Conservation (phyloP, 2,329 filamentous ascomycete species). For the Claviceps purpurea region DNA sequence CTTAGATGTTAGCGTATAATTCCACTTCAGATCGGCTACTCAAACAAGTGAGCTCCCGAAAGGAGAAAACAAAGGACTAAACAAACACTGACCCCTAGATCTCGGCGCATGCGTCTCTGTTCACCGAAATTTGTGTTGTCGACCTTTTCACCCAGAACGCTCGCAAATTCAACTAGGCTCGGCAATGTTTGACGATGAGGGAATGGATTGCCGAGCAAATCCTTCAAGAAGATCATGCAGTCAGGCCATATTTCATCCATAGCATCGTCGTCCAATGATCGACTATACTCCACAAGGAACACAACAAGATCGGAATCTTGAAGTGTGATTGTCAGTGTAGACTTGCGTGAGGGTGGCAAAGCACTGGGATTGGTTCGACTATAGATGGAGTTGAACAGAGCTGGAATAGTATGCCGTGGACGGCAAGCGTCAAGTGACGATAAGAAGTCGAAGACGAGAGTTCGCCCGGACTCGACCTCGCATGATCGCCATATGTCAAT, state of each 20-base stretch:
- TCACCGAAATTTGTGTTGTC: conserved; percentile 97
- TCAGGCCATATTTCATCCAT: conserved; percentile 98
- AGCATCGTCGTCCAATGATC: conserved; percentile 85
- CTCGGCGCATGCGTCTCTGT: conserved; percentile 79
- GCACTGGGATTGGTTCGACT: conserved; percentile 78
- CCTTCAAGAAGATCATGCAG: conserved; percentile 79
- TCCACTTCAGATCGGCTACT: too few relatives aligned
- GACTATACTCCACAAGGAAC: conserved; percentile 83
- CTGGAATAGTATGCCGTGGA: conserved; percentile 82
- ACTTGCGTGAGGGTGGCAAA: conserved; percentile 67
- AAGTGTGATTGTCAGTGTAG: conserved; percentile 74
- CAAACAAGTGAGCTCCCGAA: background rate
- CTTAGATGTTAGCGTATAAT: background rate
- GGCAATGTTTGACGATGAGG: conserved; percentile 86
- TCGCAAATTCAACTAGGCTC: conserved; percentile 74
- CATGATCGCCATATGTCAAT: conserved; percentile 66
- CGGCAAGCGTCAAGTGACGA: conserved; percentile 84
- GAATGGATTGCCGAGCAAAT: conserved; percentile 84
- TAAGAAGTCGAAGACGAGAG: conserved; percentile 69
- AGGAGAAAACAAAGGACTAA: background rate
- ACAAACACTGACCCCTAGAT: conserved; percentile 57
- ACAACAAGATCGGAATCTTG: conserved; percentile 72
- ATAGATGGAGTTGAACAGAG: conserved; percentile 91
- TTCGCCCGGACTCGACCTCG: conserved; percentile 32
- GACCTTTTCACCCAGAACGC: conserved; percentile 84